A percentile compares a stretch with the other conserved stretches of the same genome.
Conservation (phyloP, 2,329 filamentous ascomycete species). For the Microdochium bolleyi region DNA sequence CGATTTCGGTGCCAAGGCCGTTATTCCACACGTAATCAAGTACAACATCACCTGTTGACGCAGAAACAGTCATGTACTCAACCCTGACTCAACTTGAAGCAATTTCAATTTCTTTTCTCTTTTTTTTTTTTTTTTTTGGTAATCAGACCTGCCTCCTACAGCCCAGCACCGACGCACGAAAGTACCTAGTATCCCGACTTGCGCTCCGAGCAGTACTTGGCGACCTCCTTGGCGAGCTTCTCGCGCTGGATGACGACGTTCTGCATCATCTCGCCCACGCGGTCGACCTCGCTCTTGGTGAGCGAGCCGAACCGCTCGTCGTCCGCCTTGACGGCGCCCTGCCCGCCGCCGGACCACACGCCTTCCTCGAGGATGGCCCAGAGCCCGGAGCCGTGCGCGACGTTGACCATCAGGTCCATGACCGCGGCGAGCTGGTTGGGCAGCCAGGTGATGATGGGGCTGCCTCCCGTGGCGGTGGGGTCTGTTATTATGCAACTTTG, state of each 20-base stretch:
- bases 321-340: slow-evolving; percentile 26
- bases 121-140: too few relatives aligned
- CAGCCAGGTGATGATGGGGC: slow-evolving; percentile 77
- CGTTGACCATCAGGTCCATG: slow-evolving; percentile 53
- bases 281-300: background rate
- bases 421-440: slow-evolving; percentile 75
- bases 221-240: slow-evolving; percentile 64
- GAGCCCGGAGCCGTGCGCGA: slow-evolving; percentile 28
- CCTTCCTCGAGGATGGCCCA: slow-evolving; percentile 29
- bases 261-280: slow-evolving; percentile 50
- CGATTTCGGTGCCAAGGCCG: too few relatives aligned
- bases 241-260: slow-evolving; percentile 54
- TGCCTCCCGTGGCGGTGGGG: slow-evolving; percentile 72
- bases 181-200: background rate
- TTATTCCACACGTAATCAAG: too few relatives aligned
- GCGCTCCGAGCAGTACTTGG: slow-evolving; percentile 63
- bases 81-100: too few relatives aligned
- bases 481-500: slow-evolving; percentile 38
- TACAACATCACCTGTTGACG: too few relatives aligned
- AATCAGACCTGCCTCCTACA: too few relatives aligned
- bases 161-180: too few relatives aligned
- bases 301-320: background rate
- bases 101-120: too few relatives aligned
- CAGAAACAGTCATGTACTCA: too few relatives aligned
- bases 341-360: slow-evolving; percentile 18